Conservation (phyloP, 1,284 basidiomycete species). For the Phlebopus sp. region DNA sequence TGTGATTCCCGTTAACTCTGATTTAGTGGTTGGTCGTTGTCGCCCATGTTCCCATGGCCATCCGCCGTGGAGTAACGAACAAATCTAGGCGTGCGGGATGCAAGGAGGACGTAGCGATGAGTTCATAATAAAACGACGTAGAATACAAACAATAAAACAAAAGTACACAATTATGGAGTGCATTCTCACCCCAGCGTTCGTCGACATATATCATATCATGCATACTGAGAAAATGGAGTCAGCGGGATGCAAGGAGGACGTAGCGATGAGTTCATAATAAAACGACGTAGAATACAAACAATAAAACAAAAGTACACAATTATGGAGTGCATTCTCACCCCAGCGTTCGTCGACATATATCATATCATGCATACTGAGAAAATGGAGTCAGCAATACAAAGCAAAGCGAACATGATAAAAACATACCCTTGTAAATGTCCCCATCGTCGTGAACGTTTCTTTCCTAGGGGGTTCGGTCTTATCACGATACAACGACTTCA, state of each 20-base stretch:
- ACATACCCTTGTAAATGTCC: slow-evolving; percentile 77
- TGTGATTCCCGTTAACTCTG: no score
- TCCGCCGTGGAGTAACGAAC: no score
- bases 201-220: slow-evolving; percentile 10
- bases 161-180: no score
- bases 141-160: slow-evolving; percentile 12
- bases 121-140: slow-evolving; percentile 1
- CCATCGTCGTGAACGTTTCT: slow-evolving; percentile 82
- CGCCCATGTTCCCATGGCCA: no score
- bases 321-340: no score
- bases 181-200: no score
- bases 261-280: not conserved
- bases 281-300: slow-evolving; percentile 13
- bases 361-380: slow-evolving; percentile 19
- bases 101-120: not conserved
- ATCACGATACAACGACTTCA: slow-evolving; percentile 65
- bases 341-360: no score
- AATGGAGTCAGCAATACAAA: slow-evolving; percentile 4
- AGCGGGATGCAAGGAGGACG: slow-evolving; percentile 3
- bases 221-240: slow-evolving; percentile 15
- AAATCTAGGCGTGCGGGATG: no score
- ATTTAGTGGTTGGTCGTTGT: no score
- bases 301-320: slow-evolving; percentile 1
- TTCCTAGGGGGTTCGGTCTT: slow-evolving; percentile 53
- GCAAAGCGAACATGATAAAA: not conserved